phyloP scores from a whole-genome alignment of 208 protist genomes.

The Acanthamoeba lenticulata region DNA sequence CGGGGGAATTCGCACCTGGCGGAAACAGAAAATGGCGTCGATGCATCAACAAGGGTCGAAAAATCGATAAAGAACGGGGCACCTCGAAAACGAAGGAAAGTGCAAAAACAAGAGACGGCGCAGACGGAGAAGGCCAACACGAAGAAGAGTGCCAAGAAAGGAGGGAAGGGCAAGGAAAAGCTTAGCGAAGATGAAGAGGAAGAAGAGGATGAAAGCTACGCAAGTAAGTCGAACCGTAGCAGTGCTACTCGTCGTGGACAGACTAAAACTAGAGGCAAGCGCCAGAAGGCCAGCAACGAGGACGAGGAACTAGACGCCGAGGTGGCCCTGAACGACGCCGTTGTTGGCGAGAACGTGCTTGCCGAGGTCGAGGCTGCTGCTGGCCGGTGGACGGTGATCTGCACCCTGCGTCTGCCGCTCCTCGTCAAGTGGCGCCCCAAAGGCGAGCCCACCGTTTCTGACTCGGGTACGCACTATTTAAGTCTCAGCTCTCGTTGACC shows the following conservation, averaged over 20 bases:
- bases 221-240: background rate
- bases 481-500: background rate
- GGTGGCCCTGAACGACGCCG: background rate
- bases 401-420: background rate
- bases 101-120: background rate
- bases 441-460: background rate
- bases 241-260: background rate
- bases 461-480: background rate
- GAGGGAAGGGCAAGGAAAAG: constrained; percentile 12
- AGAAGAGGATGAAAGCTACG: background rate
- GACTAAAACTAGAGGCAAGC: background rate
- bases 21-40: no score
- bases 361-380: background rate
- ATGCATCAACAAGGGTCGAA: no score
- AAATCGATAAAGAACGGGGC: no score
- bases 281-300: background rate
- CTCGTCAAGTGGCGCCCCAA: background rate
- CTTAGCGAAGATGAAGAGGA: background rate
- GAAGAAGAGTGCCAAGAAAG: background rate
- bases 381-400: background rate
- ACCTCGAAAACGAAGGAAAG: background rate
- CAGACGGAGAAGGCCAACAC: background rate
- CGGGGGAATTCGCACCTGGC: no score
- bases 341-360: background rate
- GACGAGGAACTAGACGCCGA: background rate